Base-by-base conservation (phyloP, 176 grass and related monocot species). In the Calamus simplicifolius region DNA sequence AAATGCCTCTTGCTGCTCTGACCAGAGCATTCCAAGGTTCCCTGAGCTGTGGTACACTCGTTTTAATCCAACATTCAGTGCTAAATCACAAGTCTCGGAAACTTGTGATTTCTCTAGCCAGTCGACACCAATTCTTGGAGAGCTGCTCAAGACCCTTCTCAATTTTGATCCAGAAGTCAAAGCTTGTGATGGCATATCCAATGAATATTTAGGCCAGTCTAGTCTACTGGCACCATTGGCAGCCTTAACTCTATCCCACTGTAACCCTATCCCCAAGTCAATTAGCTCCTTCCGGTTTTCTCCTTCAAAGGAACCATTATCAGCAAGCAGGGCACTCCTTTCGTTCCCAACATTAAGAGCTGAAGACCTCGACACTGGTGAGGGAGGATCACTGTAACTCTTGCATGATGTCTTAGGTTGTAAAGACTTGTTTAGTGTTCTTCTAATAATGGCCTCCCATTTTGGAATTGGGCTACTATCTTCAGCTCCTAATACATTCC, bases 11-110 rank as follows among this genome's bases (percentile, higher is more conserved):
- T 85, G 82, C 51, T 85, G 71, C 66, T 90, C 82, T 35, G 68
- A 90, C 75, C 87, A 85, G 55, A 79, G 63, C 79, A 85, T 74
- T 49, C 71, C 72, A 15, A 82, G 81, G 35, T 90, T 85, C n/a
- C 79, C 87, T 0, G 59, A 90, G 51, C 87, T 90, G 49, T 77
- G 82, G 19, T 73, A 79, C 19, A 69, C 78, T 51, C 87, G 48
- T 73, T 69, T 85, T 25, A 82, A 16, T 35, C 78, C 87, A 64
- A 17, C 50, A 29, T 70, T 74, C 31, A 66, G 19, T 55, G 56
- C 53, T 68, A 59, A 19, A 77, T 70, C 16, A 4, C 16, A 43
- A 54, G 64, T 50, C 52, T 58, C 17, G 1, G 5, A 16, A 30
- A 67, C 12, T 23, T 50, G 51, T 3, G 65, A 27, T 38, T 56